Evolutionary conservation across 768 basidiomycete genomes (phyloP).

Genomic region (Boletales sp.): DNA sequence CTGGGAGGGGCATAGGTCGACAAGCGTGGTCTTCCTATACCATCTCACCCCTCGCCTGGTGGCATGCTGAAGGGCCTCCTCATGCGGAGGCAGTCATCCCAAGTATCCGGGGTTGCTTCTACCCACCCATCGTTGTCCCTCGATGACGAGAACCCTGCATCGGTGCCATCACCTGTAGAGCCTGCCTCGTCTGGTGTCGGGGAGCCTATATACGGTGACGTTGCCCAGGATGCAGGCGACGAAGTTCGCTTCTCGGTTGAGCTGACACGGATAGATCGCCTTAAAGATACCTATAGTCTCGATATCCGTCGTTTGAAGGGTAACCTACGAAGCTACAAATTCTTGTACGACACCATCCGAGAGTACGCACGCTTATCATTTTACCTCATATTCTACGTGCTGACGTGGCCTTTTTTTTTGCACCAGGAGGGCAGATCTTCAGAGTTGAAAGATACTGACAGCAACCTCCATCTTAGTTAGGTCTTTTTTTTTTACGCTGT

Average conservation of each 20-base stretch:
- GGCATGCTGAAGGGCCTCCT: constrained; percentile 86
- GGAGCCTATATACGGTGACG: constrained; percentile 77
- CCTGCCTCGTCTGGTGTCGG: constrained; percentile 28
- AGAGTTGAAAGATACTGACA: constrained; percentile 28
- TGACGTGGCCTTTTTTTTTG: constrained; percentile 8
- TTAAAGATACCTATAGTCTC: constrained; percentile 87
- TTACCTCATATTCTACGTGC: constrained; percentile 1
- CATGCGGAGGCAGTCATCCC: constrained; percentile 88
- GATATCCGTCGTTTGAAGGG: constrained; percentile 93
- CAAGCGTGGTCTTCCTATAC: constrained; percentile 82
- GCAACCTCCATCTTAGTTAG: constrained; percentile 19
- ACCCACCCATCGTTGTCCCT: constrained; percentile 48
- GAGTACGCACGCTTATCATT: constrained; percentile 52
- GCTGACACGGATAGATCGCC: constrained; percentile 82
- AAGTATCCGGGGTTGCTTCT: constrained; percentile 45
- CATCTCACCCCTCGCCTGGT: constrained; percentile 66
- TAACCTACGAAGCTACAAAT: constrained; percentile 89
- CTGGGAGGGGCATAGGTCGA: constrained; percentile 57
- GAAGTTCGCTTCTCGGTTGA: constrained; percentile 98
- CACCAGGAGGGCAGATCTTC: constrained; percentile 35
- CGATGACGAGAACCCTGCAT: constrained; percentile 36
- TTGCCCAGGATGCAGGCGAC: constrained; percentile 80
- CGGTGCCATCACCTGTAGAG: constrained; percentile 33
- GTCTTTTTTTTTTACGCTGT: too few species aligned
- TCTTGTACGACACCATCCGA: constrained; percentile 83